phyloP scores from a whole-genome alignment of 352 stramenopile genomes.

The Thalassiosira exigua region DNA sequence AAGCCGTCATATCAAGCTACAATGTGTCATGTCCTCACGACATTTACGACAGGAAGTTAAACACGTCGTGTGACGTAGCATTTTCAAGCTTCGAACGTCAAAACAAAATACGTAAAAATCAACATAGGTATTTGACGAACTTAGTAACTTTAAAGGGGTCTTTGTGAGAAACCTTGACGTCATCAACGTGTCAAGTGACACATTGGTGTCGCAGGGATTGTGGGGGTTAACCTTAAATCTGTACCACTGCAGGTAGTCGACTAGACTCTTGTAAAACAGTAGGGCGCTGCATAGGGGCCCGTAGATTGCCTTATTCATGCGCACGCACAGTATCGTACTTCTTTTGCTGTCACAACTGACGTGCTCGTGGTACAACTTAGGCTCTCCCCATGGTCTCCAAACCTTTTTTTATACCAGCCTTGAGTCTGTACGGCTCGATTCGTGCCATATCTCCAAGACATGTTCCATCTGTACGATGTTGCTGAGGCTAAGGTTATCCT shows the following conservation, averaged over 20 bases:
- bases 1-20: no score
- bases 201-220: slow-evolving; percentile 55
- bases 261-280: slow-evolving; percentile 11
- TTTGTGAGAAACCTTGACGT: slow-evolving; percentile 58
- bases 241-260: neutral
- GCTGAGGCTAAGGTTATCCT: no score
- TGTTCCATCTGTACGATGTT: no score
- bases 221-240: slow-evolving; percentile 25
- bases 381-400: neutral
- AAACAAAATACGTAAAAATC: no score
- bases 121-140: slow-evolving; percentile 36
- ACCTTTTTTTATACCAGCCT: no score
- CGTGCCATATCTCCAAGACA: no score
- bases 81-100: no score
- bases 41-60: no score
- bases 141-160: slow-evolving; percentile 32
- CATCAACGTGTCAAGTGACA: slow-evolving; percentile 71
- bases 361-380: slow-evolving; percentile 22
- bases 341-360: neutral
- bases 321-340: slow-evolving; percentile 1
- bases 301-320: slow-evolving; percentile 4
- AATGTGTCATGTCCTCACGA: no score
- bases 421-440: no score
- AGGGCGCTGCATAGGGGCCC: neutral
- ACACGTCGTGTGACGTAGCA: no score